These are phyloP conservation scores for Parmelia sp. DNA, from an alignment of 495 filamentous ascomycete genomes.

Conservation along the genomic window DNA sequence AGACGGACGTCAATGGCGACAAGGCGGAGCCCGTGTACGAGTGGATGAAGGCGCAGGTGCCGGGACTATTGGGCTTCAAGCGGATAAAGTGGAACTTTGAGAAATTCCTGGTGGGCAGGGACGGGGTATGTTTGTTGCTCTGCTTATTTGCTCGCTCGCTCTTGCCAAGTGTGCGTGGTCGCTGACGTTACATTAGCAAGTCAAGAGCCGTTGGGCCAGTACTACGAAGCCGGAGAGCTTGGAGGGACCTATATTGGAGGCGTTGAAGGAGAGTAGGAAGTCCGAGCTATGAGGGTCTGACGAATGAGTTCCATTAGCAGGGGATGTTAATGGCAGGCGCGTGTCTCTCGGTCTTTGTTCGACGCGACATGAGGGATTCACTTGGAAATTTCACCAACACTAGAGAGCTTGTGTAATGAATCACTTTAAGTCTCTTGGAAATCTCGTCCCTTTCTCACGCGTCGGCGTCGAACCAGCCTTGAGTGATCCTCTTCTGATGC, in stretches of 20 bases:
- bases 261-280: constrained; percentile 51
- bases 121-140: constrained; percentile 55
- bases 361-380: neutral
- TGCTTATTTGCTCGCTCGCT: constrained; percentile 46
- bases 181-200: constrained; percentile 34
- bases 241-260: constrained; percentile 66
- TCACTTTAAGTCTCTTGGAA: neutral
- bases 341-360: neutral
- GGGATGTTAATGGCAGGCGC: neutral
- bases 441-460: neutral
- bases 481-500: constrained; percentile 47
- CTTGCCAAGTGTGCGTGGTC: constrained; percentile 15
- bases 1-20: constrained; percentile 87
- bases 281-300: constrained; percentile 14
- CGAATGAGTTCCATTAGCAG: neutral
- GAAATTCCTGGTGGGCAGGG: constrained; percentile 85
- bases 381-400: neutral
- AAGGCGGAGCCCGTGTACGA: constrained; percentile 73
- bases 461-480: constrained; percentile 10
- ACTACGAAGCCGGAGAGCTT: constrained; percentile 77
- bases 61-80: constrained; percentile 80
- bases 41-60: constrained; percentile 81
- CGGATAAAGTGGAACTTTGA: constrained; percentile 96
- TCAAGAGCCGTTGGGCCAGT: constrained; percentile 75
- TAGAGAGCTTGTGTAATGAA: neutral